Base-by-base conservation (phyloP, 768 basidiomycete species). In the Butyriboletus loyo region DNA sequence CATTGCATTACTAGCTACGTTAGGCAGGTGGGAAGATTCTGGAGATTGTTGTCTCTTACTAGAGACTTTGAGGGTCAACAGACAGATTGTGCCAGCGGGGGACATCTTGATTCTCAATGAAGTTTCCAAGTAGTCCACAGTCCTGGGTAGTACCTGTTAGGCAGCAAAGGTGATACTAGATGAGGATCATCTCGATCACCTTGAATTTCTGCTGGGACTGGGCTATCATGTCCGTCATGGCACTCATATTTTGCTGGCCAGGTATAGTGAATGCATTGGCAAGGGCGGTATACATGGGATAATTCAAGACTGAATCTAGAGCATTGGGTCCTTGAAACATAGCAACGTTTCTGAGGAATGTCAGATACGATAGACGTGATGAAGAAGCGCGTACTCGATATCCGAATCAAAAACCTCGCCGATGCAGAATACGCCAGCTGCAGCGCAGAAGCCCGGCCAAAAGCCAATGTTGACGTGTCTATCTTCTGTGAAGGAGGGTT, bases 381-480 rank as follows among this genome's bases (percentile, higher is more conserved):
- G 25, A 39, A 25, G 32, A 19, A 19, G 21, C 32, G 65, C 53
- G 34, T 63, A 86, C 85, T 74, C 68, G 42, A 83, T 68, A 46
- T 84, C 73, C 46, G 73, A 65, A 40, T 77, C 78, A 53, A 81
- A 77, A 42, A 94, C 86, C 71, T 93, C 91, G 36, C 92, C 92
- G 49, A 92, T 86, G 62, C 88, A 92, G 72, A 87, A 92, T 10
- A 92, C 86, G 13, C 85, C 89, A 0, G 89, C 87, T n/a, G 80
- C 82, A 40, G 68, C 72, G 59, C 83, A 84, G 63, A 94, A 92
- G 7, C 62, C 62, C 2, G 87, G 83, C 90, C 89, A 93, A 67
- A 94, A 95, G 40, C 75, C 72, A 48, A 78, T 76, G 48, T 84
- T 76, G 46, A 92, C 84, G 64, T 93, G 91, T 66, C 77, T 75